Conservation (phyloP, 1,139 yeast species). For the Pichia sp. region DNA sequence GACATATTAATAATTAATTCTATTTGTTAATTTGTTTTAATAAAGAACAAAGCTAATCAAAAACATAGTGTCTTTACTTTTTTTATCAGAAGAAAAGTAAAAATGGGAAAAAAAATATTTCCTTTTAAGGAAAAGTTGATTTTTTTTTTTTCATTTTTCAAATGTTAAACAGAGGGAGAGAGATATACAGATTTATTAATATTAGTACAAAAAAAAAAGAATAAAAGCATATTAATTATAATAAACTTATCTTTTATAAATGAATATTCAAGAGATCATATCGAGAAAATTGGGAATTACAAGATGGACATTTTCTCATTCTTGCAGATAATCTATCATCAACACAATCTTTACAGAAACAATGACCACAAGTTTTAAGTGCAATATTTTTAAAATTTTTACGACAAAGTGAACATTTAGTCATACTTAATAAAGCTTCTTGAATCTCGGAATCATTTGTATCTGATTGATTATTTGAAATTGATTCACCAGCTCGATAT, state of each 20-base stretch:
- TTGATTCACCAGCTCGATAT: background rate
- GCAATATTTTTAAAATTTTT: conserved; percentile 93
- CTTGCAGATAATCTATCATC: conserved; percentile 84
- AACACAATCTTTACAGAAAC: conserved; percentile 82
- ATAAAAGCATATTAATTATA: background rate
- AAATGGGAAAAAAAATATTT: no score
- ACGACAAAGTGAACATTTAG: conserved; percentile 89
- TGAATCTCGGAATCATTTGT: conserved; percentile 36
- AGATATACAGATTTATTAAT: background rate
- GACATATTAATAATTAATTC: background rate
- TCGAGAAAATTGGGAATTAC: conserved; percentile 85
- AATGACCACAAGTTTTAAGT: conserved; percentile 91
- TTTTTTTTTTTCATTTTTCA: no score
- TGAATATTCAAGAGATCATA: conserved; percentile 80
- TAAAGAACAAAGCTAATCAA: no score
- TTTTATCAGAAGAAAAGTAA: no score
- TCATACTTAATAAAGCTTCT: conserved; percentile 79
- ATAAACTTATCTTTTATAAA: conserved; percentile 35
- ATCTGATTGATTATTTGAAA: background rate
- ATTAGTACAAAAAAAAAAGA: conserved; percentile 1
- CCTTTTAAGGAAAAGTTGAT: no score
- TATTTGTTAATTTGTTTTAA: no score
- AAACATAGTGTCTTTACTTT: no score
- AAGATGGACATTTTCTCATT: conserved; percentile 87
- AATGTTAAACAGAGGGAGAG: background rate